Conservation (phyloP, 2,329 filamentous ascomycete genomes). For the Stagonosporopsis vannaccii region DNA sequence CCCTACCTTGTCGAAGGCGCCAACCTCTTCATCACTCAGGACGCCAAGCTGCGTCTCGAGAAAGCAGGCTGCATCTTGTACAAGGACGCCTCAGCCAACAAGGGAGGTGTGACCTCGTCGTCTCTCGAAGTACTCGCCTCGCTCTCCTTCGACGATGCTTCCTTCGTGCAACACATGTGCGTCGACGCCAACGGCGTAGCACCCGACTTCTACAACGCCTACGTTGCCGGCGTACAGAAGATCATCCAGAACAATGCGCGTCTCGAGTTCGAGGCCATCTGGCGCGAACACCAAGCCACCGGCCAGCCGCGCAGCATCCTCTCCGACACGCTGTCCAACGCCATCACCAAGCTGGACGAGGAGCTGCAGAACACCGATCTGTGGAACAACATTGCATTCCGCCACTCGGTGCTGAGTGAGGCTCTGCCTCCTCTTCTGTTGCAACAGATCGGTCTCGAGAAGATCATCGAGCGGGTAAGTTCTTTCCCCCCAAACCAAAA, state of each 20-base stretch:
- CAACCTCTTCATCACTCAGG: conserved; percentile 98
- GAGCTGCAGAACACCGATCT: conserved; percentile 92
- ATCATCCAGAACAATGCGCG: conserved; percentile 90
- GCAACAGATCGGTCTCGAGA: conserved; percentile 89
- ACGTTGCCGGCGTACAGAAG: conserved; percentile 89
- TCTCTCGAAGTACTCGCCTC: conserved; percentile 95
- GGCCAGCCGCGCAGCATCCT: conserved; percentile 82
- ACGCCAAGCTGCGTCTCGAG: conserved; percentile 94
- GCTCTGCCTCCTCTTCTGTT: conserved; percentile 85
- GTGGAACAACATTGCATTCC: conserved; percentile 83
- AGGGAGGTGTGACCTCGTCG: conserved; percentile 96
- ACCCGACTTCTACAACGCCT: conserved; percentile 90
- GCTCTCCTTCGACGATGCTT: conserved; percentile 88
- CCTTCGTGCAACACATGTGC: conserved; percentile 95
- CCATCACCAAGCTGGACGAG: conserved; percentile 96
- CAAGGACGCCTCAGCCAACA: conserved; percentile 98
- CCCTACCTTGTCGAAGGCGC: conserved; percentile 98
- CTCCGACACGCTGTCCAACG: conserved; percentile 86
- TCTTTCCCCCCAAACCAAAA: too few relatives aligned
- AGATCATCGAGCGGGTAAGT: conserved; percentile 78
- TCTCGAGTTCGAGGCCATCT: conserved; percentile 97
- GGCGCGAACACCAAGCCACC: conserved; percentile 88
- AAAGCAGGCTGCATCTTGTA: conserved; percentile 93
- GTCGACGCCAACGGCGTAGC: conserved; percentile 76
- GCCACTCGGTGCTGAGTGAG: conserved; percentile 79